Evolutionary conservation across 495 filamentous ascomycete genomes (phyloP).

Genomic region (Penicillium canariense): DNA sequence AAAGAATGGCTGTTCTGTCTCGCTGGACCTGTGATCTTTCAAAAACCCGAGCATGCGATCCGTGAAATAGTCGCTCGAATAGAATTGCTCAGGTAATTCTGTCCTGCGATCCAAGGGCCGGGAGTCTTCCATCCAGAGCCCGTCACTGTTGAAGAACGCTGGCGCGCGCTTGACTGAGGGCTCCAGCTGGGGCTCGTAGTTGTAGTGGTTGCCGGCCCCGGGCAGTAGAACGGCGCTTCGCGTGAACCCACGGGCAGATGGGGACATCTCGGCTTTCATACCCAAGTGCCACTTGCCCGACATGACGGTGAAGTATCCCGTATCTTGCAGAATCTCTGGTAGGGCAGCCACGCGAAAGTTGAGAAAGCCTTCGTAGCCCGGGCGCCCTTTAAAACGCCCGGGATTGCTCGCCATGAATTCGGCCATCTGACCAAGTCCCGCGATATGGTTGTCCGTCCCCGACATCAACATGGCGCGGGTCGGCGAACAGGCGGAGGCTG

Average conservation of each 20-base stretch:
- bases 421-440: constrained; percentile 19
- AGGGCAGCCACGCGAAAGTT: constrained; percentile 51
- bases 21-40: constrained; percentile 36
- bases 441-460: constrained; percentile 51
- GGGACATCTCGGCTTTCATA: constrained; percentile 4
- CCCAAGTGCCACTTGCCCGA: constrained; percentile 46
- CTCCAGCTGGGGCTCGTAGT: constrained; percentile 41
- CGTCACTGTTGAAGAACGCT: background rate
- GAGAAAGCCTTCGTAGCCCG: constrained; percentile 54
- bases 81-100: constrained; percentile 28
- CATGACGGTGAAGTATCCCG: constrained; percentile 52
- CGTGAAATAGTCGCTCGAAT: constrained; percentile 38
- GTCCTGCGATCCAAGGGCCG: too few relatives aligned
- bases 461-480: constrained; percentile 45
- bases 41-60: constrained; percentile 39
- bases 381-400: constrained; percentile 36
- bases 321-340: constrained; percentile 50
- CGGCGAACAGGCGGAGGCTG: constrained; percentile 34
- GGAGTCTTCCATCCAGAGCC: background rate
- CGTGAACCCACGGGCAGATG: constrained; percentile 12
- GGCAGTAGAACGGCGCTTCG: constrained; percentile 34
- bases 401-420: constrained; percentile 23
- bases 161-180: constrained; percentile 30
- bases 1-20: constrained; percentile 42
- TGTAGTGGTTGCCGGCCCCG: constrained; percentile 48